These are phyloP conservation scores for Irpex sp. DNA, from an alignment of 1,284 basidiomycete genomes.

Conservation along the genomic window DNA sequence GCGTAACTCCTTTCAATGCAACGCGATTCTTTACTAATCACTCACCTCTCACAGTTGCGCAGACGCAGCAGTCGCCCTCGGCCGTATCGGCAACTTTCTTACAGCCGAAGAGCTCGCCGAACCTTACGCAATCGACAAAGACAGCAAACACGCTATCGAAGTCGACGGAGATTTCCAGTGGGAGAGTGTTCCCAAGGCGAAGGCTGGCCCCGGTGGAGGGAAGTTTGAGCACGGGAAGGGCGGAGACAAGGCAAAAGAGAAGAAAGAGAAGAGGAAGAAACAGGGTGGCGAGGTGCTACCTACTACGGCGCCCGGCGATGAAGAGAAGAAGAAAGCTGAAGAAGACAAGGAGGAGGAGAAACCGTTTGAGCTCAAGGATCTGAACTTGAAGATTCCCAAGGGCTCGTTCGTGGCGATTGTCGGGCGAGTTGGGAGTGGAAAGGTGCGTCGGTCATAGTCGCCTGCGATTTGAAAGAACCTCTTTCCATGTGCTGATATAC, in stretches of 20 bases:
- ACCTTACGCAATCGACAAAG: constrained; percentile 44
- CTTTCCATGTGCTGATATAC: too few relatives aligned
- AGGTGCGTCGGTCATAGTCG: constrained; percentile 35
- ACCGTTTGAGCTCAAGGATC: constrained; percentile 58
- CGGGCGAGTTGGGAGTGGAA: constrained; percentile 71
- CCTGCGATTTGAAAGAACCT: too few relatives aligned
- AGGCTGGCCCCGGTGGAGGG: constrained; percentile 22
- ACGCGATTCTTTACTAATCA: background rate
- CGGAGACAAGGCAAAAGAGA: background rate
- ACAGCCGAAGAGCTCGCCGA: constrained; percentile 62
- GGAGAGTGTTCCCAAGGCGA: constrained; percentile 43
- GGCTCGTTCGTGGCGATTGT: constrained; percentile 73
- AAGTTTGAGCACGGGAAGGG: constrained; percentile 18
- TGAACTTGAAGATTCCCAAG: constrained; percentile 55
- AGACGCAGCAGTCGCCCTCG: constrained; percentile 61
- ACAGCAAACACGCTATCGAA: constrained; percentile 44
- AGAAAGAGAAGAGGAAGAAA: constrained; percentile 17
- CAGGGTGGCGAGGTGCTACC: constrained; percentile 21
- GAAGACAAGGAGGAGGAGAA: constrained; percentile 40
- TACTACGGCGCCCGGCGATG: constrained; percentile 13
- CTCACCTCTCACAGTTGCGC: constrained; percentile 29
- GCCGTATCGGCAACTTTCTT: constrained; percentile 57
- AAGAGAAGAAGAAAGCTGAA: constrained; percentile 20
- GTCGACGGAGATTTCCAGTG: constrained; percentile 69
- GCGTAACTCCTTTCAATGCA: background rate